A percentile compares a stretch with the other conserved stretches of the same genome.
These are phyloP conservation scores for Penicillium manginii DNA, from an alignment of 495 filamentous ascomycete genomes.

Conservation along the genomic window DNA sequence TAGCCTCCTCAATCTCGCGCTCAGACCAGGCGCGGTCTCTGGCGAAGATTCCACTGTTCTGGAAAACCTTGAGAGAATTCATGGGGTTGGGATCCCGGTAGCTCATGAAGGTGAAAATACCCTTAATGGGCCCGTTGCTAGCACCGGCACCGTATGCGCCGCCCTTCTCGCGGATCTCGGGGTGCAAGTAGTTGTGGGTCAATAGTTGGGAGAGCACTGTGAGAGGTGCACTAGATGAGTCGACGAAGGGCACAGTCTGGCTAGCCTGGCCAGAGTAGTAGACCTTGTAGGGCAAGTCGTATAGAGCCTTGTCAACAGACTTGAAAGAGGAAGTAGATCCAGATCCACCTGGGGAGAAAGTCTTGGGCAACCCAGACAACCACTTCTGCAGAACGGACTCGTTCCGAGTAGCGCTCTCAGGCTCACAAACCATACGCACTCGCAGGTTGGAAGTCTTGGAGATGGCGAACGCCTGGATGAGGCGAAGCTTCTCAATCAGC, in stretches of 20 bases:
- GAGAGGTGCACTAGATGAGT: slow-evolving; percentile 72
- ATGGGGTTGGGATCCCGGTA: slow-evolving; percentile 96
- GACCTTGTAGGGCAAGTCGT: slow-evolving; percentile 93
- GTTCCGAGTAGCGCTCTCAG: slow-evolving; percentile 69
- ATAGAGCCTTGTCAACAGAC: slow-evolving; percentile 73
- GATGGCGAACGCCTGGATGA: slow-evolving; percentile 80
- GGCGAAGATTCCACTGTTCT: slow-evolving; percentile 81
- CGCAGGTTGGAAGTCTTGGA: slow-evolving; percentile 61
- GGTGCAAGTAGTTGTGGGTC: slow-evolving; percentile 96
- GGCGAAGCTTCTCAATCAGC: slow-evolving; percentile 81
- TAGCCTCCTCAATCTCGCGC: slow-evolving; percentile 91
- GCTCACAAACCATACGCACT: slow-evolving; percentile 83
- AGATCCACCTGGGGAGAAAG: slow-evolving; percentile 38
- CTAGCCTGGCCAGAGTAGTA: slow-evolving; percentile 84
- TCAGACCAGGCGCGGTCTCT: slow-evolving; percentile 82
- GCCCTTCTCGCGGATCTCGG: slow-evolving; percentile 97
- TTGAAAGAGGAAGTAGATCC: slow-evolving; percentile 37
- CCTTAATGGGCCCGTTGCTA: slow-evolving; percentile 75
- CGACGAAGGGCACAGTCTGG: slow-evolving; percentile 83
- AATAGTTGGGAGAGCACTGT: slow-evolving; percentile 89
- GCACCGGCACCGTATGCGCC: slow-evolving; percentile 95
- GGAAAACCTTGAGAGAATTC: slow-evolving; percentile 85
- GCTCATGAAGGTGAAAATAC: slow-evolving; percentile 90
- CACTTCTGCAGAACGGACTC: slow-evolving; percentile 74
- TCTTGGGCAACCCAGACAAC: slow-evolving; percentile 60